A percentile compares a stretch with the other conserved stretches of the same genome.
Conservation (phyloP, 495 filamentous ascomycete species). For the Xylaria venustula region DNA sequence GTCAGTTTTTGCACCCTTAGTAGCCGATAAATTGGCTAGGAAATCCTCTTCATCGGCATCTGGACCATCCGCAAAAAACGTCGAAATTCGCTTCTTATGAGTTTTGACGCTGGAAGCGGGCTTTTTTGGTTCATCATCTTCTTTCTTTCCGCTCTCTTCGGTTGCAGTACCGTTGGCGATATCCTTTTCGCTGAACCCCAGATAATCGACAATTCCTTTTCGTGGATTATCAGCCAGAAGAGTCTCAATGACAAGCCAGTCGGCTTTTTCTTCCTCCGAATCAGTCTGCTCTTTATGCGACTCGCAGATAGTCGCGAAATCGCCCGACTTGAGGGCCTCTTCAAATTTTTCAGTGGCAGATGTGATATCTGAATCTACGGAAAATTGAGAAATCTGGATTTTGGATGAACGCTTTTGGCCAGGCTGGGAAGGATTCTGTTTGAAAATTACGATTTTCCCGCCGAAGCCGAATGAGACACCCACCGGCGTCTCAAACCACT, state of each 20-base stretch:
- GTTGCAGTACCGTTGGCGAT: constrained; percentile 50
- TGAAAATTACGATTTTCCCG: constrained; percentile 83
- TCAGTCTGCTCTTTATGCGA: constrained; percentile 68
- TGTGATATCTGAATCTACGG: constrained; percentile 82
- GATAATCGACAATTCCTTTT: constrained; percentile 76
- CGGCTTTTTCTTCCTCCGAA: constrained; percentile 86
- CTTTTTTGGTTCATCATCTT: constrained; percentile 40
- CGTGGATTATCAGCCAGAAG: constrained; percentile 78
- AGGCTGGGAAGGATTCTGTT: constrained; percentile 51
- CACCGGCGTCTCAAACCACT: constrained; percentile 83
- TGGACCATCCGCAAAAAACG: constrained; percentile 73
- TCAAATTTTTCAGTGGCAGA: constrained; percentile 85
- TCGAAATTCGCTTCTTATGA: constrained; percentile 65
- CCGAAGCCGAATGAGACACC: constrained; percentile 95
- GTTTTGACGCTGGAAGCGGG: constrained; percentile 33
- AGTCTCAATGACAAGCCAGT: constrained; percentile 94
- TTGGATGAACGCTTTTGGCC: constrained; percentile 67
- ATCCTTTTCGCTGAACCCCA: constrained; percentile 72
- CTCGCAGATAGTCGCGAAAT: constrained; percentile 78
- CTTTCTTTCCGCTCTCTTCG: constrained; percentile 32
- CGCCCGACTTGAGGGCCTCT: constrained; percentile 71
- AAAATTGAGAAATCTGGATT: constrained; percentile 80
- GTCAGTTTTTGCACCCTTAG: constrained; percentile 52
- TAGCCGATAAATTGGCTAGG: constrained; percentile 65
- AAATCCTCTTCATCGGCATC: constrained; percentile 80